These are phyloP conservation scores for Aspergillus sp. DNA, from an alignment of 2,329 filamentous ascomycete species.

Conservation along the genomic window DNA sequence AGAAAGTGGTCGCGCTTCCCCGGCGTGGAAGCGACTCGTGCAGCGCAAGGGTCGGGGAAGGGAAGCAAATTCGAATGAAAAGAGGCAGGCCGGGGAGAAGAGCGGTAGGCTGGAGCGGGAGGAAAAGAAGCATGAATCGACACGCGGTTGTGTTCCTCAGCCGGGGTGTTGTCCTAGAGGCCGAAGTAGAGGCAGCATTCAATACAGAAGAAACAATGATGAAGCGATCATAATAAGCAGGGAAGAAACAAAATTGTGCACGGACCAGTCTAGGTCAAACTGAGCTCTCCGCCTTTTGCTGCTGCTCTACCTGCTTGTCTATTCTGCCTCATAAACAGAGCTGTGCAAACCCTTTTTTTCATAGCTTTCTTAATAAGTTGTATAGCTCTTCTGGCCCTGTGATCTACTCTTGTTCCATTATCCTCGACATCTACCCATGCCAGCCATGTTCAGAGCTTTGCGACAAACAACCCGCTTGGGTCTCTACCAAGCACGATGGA, in stretches of 20 bases:
- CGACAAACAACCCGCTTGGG: constrained; percentile 34
- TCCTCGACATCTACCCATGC: not conserved
- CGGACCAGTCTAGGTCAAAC: constrained; percentile 31
- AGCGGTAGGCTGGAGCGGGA: constrained; percentile 12
- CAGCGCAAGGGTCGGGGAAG: constrained; percentile 23
- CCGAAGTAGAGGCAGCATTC: constrained; percentile 17
- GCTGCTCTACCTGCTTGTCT: constrained; percentile 22
- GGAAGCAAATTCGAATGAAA: constrained; percentile 14
- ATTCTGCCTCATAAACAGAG: constrained; percentile 10
- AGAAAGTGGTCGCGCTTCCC: constrained; percentile 27
- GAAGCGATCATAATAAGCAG: constrained; percentile 19
- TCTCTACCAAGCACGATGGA: constrained; percentile 42
- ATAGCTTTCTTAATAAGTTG: constrained; percentile 12
- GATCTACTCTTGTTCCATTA: not conserved
- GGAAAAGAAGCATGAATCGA: constrained; percentile 25
- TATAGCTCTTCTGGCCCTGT: not conserved
- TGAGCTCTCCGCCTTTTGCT: constrained; percentile 25
- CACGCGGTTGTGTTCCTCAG: constrained; percentile 20
- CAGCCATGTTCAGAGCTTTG: constrained; percentile 39
- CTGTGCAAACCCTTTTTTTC: not conserved
- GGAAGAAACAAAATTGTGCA: constrained; percentile 44
- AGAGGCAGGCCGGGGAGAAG: constrained; percentile 23
- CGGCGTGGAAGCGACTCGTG: constrained; percentile 25
- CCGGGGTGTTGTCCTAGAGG: constrained; percentile 18
- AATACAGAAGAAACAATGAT: constrained; percentile 2